Evolutionary conservation across 2,329 filamentous ascomycete species (phyloP), one percentile per base, ranked within the genome.

Genomic region (Knoxdaviesia capensis): DNA sequence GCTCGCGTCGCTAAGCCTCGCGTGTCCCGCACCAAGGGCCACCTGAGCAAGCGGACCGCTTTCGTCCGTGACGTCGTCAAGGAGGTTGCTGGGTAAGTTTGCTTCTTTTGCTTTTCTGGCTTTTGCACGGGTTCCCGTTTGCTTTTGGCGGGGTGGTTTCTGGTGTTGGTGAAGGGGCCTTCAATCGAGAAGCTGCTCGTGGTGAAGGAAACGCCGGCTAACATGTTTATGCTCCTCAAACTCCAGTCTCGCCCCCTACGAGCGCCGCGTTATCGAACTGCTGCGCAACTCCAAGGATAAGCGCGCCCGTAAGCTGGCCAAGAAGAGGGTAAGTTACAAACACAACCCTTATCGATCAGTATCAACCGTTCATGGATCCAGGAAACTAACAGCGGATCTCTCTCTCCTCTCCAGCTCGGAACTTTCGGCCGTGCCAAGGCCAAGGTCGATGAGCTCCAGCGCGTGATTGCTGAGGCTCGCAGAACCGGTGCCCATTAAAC

Each of bases 221-320:
- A 63, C 52, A 39, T 34, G 11, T 34, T 38, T 33, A 5, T 29
- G 41, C 36, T 39, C 44, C 38, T 46, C 20, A 20, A 20, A 20
- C 20, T 20, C 20, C 20, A 80, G 83, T 61, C 81, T 90, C 55
- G 84, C 84, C 55, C 84, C 84, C 59, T 90, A 98, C 66, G 90
- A 98, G 80, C 88, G 90, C 68, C 86, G 90, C 62, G 84, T 98
- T 56, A 93, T 98, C 63, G 90, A 98, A 77, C 73, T 98, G 63
- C 81, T 98, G 68, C 85, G 90, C 60, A 98, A 98, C 82, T 80
- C 76, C 73, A 92, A 93, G 74, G 90, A 98, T 71, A 96, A 96
- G 84, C 85, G 88, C 68, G 88, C 88, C 59, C 78, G 88, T 57
- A 94, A 94, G 80, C 83, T 94, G 60, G 88, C 88, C 59, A 96